Base-by-base conservation (phyloP, 1,284 basidiomycete genomes). In the Leucoagaricus sp. region DNA sequence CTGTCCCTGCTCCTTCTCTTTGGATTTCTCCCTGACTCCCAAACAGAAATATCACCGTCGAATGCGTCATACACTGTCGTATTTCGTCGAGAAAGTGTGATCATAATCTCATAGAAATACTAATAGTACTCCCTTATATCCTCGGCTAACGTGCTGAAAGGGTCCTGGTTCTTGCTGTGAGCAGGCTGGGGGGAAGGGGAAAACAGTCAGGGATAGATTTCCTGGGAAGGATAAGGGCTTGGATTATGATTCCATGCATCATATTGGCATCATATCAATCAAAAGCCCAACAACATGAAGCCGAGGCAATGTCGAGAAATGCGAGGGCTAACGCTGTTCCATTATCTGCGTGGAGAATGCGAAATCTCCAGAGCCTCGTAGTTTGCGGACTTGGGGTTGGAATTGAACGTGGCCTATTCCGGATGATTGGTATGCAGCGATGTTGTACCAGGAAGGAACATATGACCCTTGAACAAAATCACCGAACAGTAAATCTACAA, bases 341-440 rank as follows among this genome's bases (percentile, higher is more conserved):
- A 19, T 49, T 55, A 55, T 55, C 54, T 55, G 21, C 54, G 54
- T 55, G 54, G 54, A 55, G 29, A 41, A 26, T 28, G 28, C 25
- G 45, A 34, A 34, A 42, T 49, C 54, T 55, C 47, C 47, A 28
- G 29, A 17, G 45, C 38, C 28, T 31, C 9, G n/a, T 31, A n/a
- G 2, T 7, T 6, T 12, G 31, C 31, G 12, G 31, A 33, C 7
- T 6, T 33, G 6, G 7, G 12, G 7, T 7, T 33, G 31, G 31
- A 13, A 7, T 33, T 13, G 31, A 13, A 33, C 8, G 31, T 10
- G 36, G 13, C 36, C 36, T 38, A n/a, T 4, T n/a, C 17, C 36
- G 36, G 17, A 38, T 15, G n/a, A n/a, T n/a, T n/a, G n/a, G n/a
- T n/a, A n/a, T n/a, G n/a, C n/a, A n/a, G n/a, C n/a, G n/a, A n/a